Base-by-base conservation (phyloP, 2,329 filamentous ascomycete species). In the Epichloe gansuensis region DNA sequence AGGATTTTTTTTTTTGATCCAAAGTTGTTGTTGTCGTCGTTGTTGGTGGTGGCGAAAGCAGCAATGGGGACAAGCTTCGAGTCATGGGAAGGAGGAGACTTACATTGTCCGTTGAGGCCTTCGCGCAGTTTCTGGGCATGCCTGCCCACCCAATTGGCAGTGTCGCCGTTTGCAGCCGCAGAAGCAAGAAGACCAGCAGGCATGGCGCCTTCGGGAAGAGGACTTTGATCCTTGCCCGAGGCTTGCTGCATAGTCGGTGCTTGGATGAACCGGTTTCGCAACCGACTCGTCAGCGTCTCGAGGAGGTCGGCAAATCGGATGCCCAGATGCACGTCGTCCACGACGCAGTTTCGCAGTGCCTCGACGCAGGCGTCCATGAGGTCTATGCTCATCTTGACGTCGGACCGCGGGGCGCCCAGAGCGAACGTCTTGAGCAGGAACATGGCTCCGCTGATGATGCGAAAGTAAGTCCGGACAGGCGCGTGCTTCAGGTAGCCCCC, bases 401-500 rank as follows among this genome's bases (percentile, higher is more conserved):
- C 87, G 51, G 82, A 82, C 59, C 87, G 85, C 1, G 85, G 84
- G 2, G 87, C 87, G 17, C 87, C 87, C 1, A 93, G 75, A 0
- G 87, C 86, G 66, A 93, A 91, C 0, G 87, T 91, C 70, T 86
- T 93, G 48, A 93, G 76, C 17, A 93, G 67, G 61, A 93, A 90
- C 79, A 91, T 90, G 56, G 86, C 85, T 4, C 87, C 87, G 53
- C 83, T 87, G 57, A 91, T 88, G 63, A 93, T 91, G 52, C 87
- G 81, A 70, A 93, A 90, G 65, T 91, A 91, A 0, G 87, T 91
- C 46, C 87, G 77, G 4, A 93, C 87, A 0, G 87, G 87, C 0
- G 86, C 86, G 62, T 91, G 87, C 63, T 88, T 87, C 44, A 93
- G 80, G 59, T 87, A 89, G 40, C 84, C 84, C 78, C 78, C 78